Conservation (phyloP, 305 asterid genomes). For the Fraxinus baroniana region DNA sequence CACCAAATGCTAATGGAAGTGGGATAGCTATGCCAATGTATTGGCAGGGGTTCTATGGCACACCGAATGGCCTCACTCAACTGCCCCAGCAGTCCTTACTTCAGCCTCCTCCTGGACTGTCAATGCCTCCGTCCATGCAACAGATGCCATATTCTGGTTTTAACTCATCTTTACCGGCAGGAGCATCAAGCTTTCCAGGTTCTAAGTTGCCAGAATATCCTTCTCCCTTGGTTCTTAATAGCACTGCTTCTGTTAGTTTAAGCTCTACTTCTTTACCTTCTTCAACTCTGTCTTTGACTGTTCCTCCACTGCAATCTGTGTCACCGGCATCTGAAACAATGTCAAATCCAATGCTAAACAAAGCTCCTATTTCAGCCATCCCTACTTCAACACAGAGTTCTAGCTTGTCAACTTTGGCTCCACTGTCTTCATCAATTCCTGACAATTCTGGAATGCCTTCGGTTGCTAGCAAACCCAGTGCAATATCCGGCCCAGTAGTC, state of each 20-base stretch:
- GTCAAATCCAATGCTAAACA: conserved; percentile 41
- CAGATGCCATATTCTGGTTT: conserved; percentile 76
- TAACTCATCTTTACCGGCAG: conserved; percentile 53
- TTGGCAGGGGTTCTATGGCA: conserved; percentile 90
- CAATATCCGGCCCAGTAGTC: conserved; percentile 39
- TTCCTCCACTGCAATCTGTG: conserved; percentile 52
- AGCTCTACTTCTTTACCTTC: conserved; percentile 34
- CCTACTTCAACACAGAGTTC: conserved; percentile 39
- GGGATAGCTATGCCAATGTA: conserved; percentile 89
- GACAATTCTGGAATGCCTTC: conserved; percentile 40
- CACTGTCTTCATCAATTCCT: conserved; percentile 37
- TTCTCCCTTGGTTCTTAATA: conserved; percentile 43
- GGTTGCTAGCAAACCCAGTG: conserved; percentile 37
- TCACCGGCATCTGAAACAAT: conserved; percentile 45
- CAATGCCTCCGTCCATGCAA: conserved; percentile 71
- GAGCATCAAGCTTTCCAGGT: conserved; percentile 45
- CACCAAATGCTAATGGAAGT: conserved; percentile 69
- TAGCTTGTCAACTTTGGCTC: conserved; percentile 41
- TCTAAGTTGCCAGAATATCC: conserved; percentile 60
- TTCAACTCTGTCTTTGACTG: conserved; percentile 31
- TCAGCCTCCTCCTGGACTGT: conserved; percentile 79
- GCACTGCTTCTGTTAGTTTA: conserved; percentile 35
- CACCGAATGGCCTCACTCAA: conserved; percentile 82
- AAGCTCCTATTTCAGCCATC: conserved; percentile 43
- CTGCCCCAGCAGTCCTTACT: conserved; percentile 78